A percentile compares a stretch with the other conserved stretches of the same genome.
These are phyloP conservation scores for Maudiozyma bulderi DNA, from an alignment of 805 yeast species.

Conservation along the genomic window DNA sequence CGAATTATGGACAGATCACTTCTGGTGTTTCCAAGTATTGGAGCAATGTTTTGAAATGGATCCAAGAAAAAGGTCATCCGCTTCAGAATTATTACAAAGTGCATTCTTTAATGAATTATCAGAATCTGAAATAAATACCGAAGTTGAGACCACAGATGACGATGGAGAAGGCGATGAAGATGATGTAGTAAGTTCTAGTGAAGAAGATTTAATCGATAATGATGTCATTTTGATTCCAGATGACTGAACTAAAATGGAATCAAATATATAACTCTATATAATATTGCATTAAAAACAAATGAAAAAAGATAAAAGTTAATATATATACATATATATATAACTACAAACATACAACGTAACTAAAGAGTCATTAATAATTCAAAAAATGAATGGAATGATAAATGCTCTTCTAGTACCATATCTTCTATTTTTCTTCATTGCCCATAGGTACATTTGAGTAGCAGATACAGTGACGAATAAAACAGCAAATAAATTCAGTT, in stretches of 20 bases:
- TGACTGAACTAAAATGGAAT: neutral
- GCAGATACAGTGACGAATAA: slow-evolving; percentile 63
- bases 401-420: slow-evolving; percentile 77
- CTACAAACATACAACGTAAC: neutral
- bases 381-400: slow-evolving; percentile 66
- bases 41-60: slow-evolving; percentile 50
- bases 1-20: slow-evolving; percentile 30
- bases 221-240: slow-evolving; percentile 21
- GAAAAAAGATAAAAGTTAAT: neutral
- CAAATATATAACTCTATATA: neutral
- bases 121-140: slow-evolving; percentile 10
- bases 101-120: slow-evolving; percentile 47
- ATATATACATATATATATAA: neutral
- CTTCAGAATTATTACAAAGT: slow-evolving; percentile 45
- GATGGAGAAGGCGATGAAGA: slow-evolving; percentile 21
- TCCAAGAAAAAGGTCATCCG: slow-evolving; percentile 46
- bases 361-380: slow-evolving; percentile 6
- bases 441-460: slow-evolving; percentile 87
- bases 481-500: slow-evolving; percentile 68
- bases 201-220: slow-evolving; percentile 14
- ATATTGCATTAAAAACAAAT: neutral
- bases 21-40: slow-evolving; percentile 43
- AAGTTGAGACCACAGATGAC: slow-evolving; percentile 22
- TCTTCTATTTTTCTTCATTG: slow-evolving; percentile 70
- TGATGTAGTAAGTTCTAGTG: slow-evolving; percentile 12